phyloP scores from a whole-genome alignment of 352 stramenopile species.

The Phytopythium aichiense region DNA sequence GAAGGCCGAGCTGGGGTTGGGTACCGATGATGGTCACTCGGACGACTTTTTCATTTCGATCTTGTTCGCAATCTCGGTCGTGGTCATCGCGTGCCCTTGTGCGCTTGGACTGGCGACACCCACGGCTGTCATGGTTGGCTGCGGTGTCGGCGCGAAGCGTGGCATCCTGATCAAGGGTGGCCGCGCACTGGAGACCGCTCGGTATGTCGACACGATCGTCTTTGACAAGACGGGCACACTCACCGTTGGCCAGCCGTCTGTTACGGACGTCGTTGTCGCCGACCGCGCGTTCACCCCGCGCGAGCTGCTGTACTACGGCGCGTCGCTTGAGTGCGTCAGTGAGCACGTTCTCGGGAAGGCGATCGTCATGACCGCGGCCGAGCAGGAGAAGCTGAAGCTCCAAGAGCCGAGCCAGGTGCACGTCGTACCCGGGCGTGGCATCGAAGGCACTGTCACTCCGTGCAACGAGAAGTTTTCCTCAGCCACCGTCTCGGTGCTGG shows the following conservation, averaged over 20 bases:
- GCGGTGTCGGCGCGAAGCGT: constrained; percentile 80
- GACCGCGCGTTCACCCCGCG: constrained; percentile 57
- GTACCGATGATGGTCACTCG: constrained; percentile 38
- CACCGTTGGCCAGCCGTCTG: constrained; percentile 76
- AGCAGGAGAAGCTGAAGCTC: constrained; percentile 71
- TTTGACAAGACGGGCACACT: constrained; percentile 95
- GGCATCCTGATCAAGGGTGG: constrained; percentile 90
- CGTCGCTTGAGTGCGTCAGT: constrained; percentile 77
- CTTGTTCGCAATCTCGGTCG: constrained; percentile 85
- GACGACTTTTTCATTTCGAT: constrained; percentile 74
- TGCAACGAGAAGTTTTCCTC: constrained; percentile 12
- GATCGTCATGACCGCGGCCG: constrained; percentile 71
- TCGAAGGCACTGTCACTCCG: constrained; percentile 53
- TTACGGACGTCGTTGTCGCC: constrained; percentile 73
- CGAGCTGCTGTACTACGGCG: constrained; percentile 77
- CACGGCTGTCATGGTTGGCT: constrained; percentile 87
- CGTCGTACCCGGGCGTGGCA: constrained; percentile 71
- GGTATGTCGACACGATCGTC: constrained; percentile 84
- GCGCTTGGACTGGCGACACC: constrained; percentile 79
- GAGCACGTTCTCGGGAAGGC: constrained; percentile 84
- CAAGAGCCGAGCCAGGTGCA: constrained; percentile 71
- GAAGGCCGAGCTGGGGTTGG: constrained; percentile 46
- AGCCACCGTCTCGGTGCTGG: constrained; percentile 41
- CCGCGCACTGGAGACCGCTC: constrained; percentile 69
- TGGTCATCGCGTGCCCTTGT: constrained; percentile 87